Evolutionary conservation across 805 yeast genomes (phyloP).

Genomic region (Saccharomycopsis malanga): DNA sequence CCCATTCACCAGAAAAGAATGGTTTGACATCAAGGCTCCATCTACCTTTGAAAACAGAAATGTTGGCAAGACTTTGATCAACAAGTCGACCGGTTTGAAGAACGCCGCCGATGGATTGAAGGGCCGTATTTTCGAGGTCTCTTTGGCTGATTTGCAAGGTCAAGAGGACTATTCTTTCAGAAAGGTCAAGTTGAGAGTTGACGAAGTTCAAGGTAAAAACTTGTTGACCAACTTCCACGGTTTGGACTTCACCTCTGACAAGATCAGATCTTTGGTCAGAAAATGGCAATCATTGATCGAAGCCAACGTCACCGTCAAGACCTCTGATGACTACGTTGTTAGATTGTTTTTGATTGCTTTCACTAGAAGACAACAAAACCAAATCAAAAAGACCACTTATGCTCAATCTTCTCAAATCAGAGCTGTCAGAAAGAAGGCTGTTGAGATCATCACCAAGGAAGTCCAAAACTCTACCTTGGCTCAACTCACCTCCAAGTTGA

Average conservation of each 20-base stretch:
- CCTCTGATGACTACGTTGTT: conserved; percentile 94
- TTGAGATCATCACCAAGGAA: conserved; percentile 94
- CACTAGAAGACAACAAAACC: conserved; percentile 97
- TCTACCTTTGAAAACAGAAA: conserved; percentile 97
- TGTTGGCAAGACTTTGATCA: conserved; percentile 97
- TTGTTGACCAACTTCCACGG: conserved; percentile 99
- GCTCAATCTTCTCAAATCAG: conserved; percentile 97
- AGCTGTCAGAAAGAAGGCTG: conserved; percentile 95
- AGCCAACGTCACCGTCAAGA: conserved; percentile 97
- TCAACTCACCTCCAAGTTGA: conserved; percentile 94
- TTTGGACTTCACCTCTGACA: conserved; percentile 95
- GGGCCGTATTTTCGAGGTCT: conserved; percentile 95
- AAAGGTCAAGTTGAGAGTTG: conserved; percentile 95
- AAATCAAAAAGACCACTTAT: conserved; percentile 94
- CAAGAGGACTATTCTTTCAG: conserved; percentile 98
- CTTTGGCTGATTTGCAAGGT: conserved; percentile 96
- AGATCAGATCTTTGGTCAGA: conserved; percentile 95
- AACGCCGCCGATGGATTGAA: conserved; percentile 97
- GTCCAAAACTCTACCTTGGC: conserved; percentile 91
- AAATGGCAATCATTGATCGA: conserved; percentile 98
- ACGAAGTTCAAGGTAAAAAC: conserved; percentile 98
- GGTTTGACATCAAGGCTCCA: conserved; percentile 99
- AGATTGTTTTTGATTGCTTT: conserved; percentile 96
- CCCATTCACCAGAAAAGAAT: conserved; percentile 99
- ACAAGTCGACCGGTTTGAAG: conserved; percentile 97